Evolutionary conservation across 75 land plant species (phyloP).

Genomic region (Chamaecyparis obtusa): DNA sequence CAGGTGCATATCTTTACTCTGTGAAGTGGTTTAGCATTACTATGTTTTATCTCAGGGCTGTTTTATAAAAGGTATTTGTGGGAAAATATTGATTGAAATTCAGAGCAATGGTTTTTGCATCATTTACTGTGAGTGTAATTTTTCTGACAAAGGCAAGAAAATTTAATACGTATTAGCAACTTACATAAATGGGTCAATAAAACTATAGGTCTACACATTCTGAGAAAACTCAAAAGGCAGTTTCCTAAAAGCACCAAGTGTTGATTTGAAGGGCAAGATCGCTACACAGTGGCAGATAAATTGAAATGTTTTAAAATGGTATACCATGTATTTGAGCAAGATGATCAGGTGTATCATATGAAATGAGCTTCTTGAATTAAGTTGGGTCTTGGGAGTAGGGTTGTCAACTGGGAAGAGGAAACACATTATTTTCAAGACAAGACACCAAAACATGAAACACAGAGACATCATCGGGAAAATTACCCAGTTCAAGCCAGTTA

Average conservation of each 20-base stretch:
- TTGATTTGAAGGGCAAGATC: not conserved
- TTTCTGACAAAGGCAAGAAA: not conserved
- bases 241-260: not conserved
- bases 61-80: not conserved
- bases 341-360: not conserved
- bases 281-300: not conserved
- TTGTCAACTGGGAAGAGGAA: not conserved
- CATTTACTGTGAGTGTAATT: not conserved
- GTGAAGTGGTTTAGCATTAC: not conserved
- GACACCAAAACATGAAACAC: not conserved
- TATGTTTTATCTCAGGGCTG: not conserved
- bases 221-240: not conserved
- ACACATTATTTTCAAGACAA: not conserved
- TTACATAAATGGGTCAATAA: not conserved
- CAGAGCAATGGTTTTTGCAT: not conserved
- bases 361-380: not conserved
- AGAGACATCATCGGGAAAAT: not conserved
- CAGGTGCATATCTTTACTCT: conserved; percentile 37
- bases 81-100: not conserved
- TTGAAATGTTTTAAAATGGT: not conserved
- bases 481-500: not conserved
- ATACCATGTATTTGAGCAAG: not conserved
- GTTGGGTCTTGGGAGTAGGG: not conserved
- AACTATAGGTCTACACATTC: not conserved
- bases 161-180: not conserved